Base-by-base conservation (phyloP, 192 early-diverging fungal species). In the Coemansia sp. region DNA sequence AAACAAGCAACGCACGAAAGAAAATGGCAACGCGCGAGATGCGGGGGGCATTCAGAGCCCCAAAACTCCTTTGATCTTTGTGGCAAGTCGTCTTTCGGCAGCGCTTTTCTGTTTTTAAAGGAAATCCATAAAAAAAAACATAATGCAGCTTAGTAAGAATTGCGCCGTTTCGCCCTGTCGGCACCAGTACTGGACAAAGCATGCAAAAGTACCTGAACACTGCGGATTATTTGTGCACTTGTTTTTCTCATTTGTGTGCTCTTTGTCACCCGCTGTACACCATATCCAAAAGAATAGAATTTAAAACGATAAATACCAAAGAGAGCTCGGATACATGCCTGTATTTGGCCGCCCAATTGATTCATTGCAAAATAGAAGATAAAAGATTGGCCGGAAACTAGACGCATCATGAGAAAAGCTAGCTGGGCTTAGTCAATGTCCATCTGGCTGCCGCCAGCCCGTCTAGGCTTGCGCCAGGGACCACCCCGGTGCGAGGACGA, bases 391-490 rank as follows among this genome's bases (percentile, higher is more conserved):
- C n/a, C n/a, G n/a, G n/a, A n/a, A n/a, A n/a, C n/a, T n/a, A n/a
- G n/a, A n/a, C n/a, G n/a, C n/a, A n/a, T n/a, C n/a, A n/a, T n/a
- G n/a, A 53, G 35, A 59, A 42, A 60, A 1, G 14, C 15, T 24
- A 4, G 8, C 1, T 10, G 19, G 11, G 25, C 36, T 43, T 45
- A 80, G 62, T 80, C 77, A 45, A 80, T 56, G 20, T 80, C 77
- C 77, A 80, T 80, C n/a, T 73, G 60, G 53, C 32, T 59, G 43
- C 67, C 64, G 27, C 57, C 60, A 36, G 51, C 45, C 51, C 47
- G 62, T 41, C 68, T 63, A 36, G 17, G 51, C 24, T 24, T 39
- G 7, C 46, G 36, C 54, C 45, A 32, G n/a, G 39, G 39, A 12
- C 56, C 39, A 53, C 37, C 56, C 56, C 56, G n/a, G 56, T 58